Percentiles rank a stretch among this genome's conserved stretches.
phyloP scores from a whole-genome alignment of 73 alveolate genomes.

The Paramecium pentaurelia region DNA sequence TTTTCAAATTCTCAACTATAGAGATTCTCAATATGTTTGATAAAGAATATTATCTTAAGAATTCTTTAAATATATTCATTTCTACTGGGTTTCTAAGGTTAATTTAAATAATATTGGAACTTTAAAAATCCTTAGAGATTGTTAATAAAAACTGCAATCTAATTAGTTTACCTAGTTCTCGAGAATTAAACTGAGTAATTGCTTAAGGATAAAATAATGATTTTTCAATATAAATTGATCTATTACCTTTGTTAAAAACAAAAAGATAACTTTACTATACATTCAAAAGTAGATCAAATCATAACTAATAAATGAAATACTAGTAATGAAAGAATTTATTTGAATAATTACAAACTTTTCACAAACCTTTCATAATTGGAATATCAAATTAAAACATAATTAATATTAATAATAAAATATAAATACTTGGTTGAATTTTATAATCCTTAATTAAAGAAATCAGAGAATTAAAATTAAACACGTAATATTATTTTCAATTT shows the following conservation, averaged over 20 bases:
- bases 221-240: background rate
- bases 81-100: background rate
- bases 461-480: background rate
- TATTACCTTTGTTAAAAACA: too few species aligned
- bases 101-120: background rate
- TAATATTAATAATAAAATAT: background rate
- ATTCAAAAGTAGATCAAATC: too few species aligned
- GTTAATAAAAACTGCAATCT: background rate
- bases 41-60: background rate
- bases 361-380: background rate
- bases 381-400: background rate
- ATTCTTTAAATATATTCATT: background rate
- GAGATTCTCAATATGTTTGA: background rate
- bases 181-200: background rate
- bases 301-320: too few species aligned
- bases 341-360: too few species aligned
- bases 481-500: background rate
- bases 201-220: background rate
- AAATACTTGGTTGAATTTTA: background rate
- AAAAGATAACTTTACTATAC: too few species aligned
- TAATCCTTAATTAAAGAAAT: background rate
- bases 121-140: background rate
- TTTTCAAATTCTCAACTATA: background rate
- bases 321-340: too few species aligned
- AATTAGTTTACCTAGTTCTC: background rate